phyloP scores from a whole-genome alignment of 352 stramenopile species.

The Phytopythium montanum region DNA sequence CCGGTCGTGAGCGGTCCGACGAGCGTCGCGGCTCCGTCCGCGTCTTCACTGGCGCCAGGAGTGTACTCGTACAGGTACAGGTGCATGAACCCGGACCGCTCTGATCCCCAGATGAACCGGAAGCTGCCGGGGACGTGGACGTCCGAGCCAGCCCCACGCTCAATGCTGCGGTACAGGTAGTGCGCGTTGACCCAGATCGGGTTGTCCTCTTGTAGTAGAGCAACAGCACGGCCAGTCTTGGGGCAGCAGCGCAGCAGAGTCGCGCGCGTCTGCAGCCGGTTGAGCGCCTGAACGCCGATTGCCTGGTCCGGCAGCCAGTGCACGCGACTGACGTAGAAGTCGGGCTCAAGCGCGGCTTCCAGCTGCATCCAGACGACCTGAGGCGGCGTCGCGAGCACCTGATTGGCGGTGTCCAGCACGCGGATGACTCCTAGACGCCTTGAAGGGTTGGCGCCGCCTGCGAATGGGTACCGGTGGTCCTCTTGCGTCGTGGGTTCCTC shows the following conservation, averaged over 20 bases:
- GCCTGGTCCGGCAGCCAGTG: conserved; percentile 94
- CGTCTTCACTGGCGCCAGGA: conserved; percentile 16
- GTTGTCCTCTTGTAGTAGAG: conserved; percentile 89
- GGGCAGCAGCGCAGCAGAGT: conserved; percentile 81
- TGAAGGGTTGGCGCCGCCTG: conserved; percentile 89
- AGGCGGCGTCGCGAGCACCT: conserved; percentile 28
- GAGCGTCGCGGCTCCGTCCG: conserved; percentile 23
- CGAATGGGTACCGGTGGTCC: conserved; percentile 92
- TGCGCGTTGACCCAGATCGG: conserved; percentile 95
- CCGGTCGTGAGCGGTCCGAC: conserved; percentile 65
- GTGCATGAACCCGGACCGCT: conserved; percentile 93
- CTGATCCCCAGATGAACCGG: conserved; percentile 94
- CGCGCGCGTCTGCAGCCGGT: conserved; percentile 75
- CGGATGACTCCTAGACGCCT: conserved; percentile 81
- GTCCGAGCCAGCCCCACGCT: conserved; percentile 23
- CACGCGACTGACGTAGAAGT: conserved; percentile 92
- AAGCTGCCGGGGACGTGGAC: conserved; percentile 86
- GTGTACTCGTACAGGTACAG: conserved; percentile 95
- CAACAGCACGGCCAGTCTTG: conserved; percentile 46
- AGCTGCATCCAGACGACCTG: conserved; percentile 72
- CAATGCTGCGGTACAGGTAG: conserved; percentile 90
- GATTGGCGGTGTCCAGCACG: conserved; percentile 20
- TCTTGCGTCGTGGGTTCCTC: conserved; percentile 62
- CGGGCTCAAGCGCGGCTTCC: conserved; percentile 24
- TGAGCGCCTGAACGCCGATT: conserved; percentile 87